A percentile compares a stretch with the other conserved stretches of the same genome.
phyloP scores from a whole-genome alignment of 2,329 filamentous ascomycete genomes.

The Fonsecaea monophora region DNA sequence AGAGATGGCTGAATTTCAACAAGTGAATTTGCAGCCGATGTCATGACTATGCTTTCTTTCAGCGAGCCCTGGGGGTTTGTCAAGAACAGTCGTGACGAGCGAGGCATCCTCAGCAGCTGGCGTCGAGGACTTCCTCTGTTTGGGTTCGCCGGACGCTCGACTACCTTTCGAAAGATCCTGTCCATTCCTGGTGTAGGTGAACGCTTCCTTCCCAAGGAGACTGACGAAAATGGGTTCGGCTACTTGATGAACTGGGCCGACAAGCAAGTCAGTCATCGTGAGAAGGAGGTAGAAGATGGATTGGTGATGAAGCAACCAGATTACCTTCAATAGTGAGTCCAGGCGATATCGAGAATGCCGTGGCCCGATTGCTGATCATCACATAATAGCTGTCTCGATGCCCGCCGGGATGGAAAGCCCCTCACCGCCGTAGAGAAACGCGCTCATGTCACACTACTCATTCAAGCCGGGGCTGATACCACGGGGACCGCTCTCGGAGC shows the following conservation, averaged over 20 bases:
- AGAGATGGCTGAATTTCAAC: background rate
- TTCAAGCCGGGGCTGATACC: constrained; percentile 75
- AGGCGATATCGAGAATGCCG: too few relatives aligned
- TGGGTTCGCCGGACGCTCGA: constrained; percentile 4
- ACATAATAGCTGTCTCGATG: constrained; percentile 28
- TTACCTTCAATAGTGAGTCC: constrained; percentile 25
- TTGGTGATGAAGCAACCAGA: constrained; percentile 18
- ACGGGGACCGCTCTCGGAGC: constrained; percentile 74
- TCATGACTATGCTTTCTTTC: constrained; percentile 20
- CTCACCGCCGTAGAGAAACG: constrained; percentile 17
- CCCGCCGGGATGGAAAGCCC: constrained; percentile 16
- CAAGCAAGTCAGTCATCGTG: constrained; percentile 1
- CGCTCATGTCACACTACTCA: constrained; percentile 34
- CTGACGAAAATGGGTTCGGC: constrained; percentile 1
- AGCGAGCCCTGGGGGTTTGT: constrained; percentile 14
- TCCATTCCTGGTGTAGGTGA: background rate
- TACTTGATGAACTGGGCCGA: constrained; percentile 14
- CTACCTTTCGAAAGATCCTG: constrained; percentile 8
- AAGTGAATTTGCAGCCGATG: constrained; percentile 12
- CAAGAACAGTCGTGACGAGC: constrained; percentile 4
- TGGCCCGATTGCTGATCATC: background rate
- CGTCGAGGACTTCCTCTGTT: constrained; percentile 6
- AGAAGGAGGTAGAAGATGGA: background rate
- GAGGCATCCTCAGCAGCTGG: constrained; percentile 6
- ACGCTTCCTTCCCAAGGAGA: background rate